A percentile compares a stretch with the other conserved stretches of the same genome.
These are phyloP conservation scores for Spatholobus suberectus DNA, from an alignment of 306 rosid species.

Conservation along the genomic window DNA sequence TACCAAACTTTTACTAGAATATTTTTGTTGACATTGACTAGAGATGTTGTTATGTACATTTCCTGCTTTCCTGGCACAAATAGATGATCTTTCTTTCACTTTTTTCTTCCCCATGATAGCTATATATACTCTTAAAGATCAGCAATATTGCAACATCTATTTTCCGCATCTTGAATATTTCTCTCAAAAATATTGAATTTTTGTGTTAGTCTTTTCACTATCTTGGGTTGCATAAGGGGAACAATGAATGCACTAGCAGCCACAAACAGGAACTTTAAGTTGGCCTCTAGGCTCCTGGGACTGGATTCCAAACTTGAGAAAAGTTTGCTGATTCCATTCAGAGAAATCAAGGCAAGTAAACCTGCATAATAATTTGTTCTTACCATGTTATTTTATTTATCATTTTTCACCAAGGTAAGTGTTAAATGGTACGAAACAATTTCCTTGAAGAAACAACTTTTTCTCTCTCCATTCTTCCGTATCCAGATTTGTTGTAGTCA, in stretches of 20 bases:
- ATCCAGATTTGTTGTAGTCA: neutral
- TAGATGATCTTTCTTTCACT: neutral
- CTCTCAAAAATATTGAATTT: constrained; percentile 20
- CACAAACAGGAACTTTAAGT: constrained; percentile 91
- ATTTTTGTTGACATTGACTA: constrained; percentile 40
- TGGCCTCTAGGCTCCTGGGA: constrained; percentile 87
- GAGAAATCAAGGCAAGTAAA: constrained; percentile 83
- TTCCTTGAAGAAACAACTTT: neutral
- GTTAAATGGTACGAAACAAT: neutral
- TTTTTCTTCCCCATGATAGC: neutral
- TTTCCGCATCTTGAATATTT: constrained; percentile 25
- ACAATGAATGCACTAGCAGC: constrained; percentile 94
- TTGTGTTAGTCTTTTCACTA: constrained; percentile 28
- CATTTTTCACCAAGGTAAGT: neutral
- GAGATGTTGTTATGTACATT: constrained; percentile 22
- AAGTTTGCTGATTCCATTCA: constrained; percentile 93
- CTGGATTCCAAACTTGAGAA: constrained; percentile 93
- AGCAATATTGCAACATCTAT: constrained; percentile 33
- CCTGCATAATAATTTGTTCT: neutral
- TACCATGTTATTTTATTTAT: neutral
- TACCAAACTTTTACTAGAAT: constrained; percentile 34
- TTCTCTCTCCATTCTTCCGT: neutral
- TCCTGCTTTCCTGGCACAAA: neutral
- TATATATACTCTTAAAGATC: neutral
- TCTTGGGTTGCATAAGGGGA: neutral